Percentiles rank a stretch among this genome's conserved stretches.
Conservation (phyloP, 257 asterid genomes). For the Lycium ferocissimum region DNA sequence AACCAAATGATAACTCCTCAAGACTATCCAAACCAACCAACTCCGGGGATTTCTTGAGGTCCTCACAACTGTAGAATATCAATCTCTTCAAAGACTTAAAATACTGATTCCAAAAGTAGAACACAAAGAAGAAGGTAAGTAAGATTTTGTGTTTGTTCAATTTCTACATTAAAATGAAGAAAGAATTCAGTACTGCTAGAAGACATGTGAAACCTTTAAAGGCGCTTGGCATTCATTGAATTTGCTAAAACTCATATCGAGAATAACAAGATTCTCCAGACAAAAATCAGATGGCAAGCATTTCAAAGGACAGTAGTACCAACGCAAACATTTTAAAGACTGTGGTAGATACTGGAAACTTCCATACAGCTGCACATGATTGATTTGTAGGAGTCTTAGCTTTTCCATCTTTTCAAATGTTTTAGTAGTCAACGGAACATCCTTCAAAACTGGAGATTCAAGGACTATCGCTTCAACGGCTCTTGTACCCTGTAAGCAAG, state of each 20-base stretch:
- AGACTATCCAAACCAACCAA: no score
- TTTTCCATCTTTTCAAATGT: not conserved
- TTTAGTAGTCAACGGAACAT: not conserved
- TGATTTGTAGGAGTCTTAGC: not conserved
- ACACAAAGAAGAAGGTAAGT: not conserved
- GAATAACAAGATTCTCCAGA: slow-evolving; percentile 13
- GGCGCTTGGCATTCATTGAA: not conserved
- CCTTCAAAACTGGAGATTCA: not conserved
- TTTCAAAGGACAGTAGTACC: not conserved
- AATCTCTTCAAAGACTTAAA: not conserved
- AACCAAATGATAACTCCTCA: no score
- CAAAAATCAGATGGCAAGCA: slow-evolving; percentile 1
- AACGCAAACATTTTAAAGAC: not conserved
- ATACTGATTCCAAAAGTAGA: not conserved
- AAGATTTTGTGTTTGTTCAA: not conserved
- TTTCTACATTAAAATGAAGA: not conserved
- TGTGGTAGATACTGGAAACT: not conserved
- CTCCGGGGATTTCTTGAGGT: no score
- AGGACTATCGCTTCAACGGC: not conserved
- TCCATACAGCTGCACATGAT: not conserved
- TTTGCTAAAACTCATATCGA: not conserved
- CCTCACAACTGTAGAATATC: no score
- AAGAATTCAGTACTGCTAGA: not conserved
- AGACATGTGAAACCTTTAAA: not conserved
- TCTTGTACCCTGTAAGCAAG: not conserved